phyloP scores from a whole-genome alignment of 805 yeast species.

The Teunomyces lycoperdinae region DNA sequence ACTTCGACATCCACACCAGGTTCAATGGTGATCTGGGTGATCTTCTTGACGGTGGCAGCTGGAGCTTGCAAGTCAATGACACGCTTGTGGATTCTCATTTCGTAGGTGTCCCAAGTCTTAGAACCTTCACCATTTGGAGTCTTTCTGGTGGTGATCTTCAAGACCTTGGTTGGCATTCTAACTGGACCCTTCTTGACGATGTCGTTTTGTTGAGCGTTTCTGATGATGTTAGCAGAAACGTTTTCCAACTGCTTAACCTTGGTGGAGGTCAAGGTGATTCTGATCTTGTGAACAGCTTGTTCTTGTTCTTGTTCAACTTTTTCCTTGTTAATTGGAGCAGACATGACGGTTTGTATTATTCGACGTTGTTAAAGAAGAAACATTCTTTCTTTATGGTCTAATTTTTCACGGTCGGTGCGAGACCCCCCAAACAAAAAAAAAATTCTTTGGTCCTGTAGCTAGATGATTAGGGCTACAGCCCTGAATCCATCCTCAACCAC shows the following conservation, averaged over 20 bases:
- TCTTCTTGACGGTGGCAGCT: constrained; percentile 86
- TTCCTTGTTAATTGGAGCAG: constrained; percentile 77
- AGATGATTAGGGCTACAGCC: constrained; percentile 6
- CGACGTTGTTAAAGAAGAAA: constrained; percentile 36
- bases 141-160: constrained; percentile 98
- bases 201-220: constrained; percentile 78
- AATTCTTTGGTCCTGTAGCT: neutral
- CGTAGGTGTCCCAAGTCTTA: constrained; percentile 99
- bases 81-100: constrained; percentile 99
- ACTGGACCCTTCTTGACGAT: constrained; percentile 98
- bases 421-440: neutral
- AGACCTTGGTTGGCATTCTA: constrained; percentile 99
- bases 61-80: constrained; percentile 98
- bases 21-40: constrained; percentile 96
- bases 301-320: constrained; percentile 75
- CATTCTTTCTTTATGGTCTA: neutral
- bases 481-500: neutral
- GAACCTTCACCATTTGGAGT: constrained; percentile 99
- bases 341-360: constrained; percentile 45
- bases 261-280: constrained; percentile 98
- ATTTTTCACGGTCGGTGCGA: constrained; percentile 2
- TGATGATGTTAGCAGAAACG: constrained; percentile 87
- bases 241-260: constrained; percentile 97
- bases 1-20: constrained; percentile 99
- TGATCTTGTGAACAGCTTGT: constrained; percentile 87